These are phyloP conservation scores for Spiraea crenata DNA, from an alignment of 331 rosid species.

Conservation along the genomic window DNA sequence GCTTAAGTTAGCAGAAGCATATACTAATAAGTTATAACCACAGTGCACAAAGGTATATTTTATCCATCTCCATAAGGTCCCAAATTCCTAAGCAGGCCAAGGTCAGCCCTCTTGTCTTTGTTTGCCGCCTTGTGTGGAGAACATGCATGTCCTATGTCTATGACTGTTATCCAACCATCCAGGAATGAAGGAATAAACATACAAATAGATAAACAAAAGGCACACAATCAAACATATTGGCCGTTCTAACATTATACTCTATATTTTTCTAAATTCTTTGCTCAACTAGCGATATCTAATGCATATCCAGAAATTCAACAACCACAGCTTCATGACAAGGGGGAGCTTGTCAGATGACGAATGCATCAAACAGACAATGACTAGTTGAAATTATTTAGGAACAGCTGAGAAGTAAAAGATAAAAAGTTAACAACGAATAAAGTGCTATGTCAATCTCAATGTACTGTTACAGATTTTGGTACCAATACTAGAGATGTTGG, in stretches of 20 bases:
- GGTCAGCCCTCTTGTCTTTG: conserved; percentile 12
- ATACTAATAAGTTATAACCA: not conserved
- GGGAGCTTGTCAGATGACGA: not conserved
- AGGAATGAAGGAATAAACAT: not conserved
- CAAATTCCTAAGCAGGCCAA: conserved; percentile 6
- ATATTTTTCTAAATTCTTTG: not conserved
- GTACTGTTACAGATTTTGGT: not conserved
- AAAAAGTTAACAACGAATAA: not conserved
- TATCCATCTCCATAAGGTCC: not conserved
- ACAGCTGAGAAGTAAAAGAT: not conserved
- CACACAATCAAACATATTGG: not conserved
- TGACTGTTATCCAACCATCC: not conserved
- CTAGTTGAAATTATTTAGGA: not conserved
- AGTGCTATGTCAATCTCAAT: not conserved
- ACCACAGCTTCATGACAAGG: not conserved
- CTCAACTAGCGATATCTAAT: not conserved
- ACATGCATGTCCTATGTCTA: conserved; percentile 5
- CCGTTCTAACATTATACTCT: not conserved
- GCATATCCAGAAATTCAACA: not conserved
- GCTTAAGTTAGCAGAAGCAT: not conserved
- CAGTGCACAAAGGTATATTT: not conserved
- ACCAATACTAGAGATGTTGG: not conserved
- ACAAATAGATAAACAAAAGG: not conserved
- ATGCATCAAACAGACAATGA: not conserved
- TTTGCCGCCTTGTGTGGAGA: conserved; percentile 14